Percentiles rank a stretch among this genome's conserved stretches.
These are phyloP conservation scores for Syzygium aqueum DNA, from an alignment of 345 rosid genomes.

Conservation along the genomic window DNA sequence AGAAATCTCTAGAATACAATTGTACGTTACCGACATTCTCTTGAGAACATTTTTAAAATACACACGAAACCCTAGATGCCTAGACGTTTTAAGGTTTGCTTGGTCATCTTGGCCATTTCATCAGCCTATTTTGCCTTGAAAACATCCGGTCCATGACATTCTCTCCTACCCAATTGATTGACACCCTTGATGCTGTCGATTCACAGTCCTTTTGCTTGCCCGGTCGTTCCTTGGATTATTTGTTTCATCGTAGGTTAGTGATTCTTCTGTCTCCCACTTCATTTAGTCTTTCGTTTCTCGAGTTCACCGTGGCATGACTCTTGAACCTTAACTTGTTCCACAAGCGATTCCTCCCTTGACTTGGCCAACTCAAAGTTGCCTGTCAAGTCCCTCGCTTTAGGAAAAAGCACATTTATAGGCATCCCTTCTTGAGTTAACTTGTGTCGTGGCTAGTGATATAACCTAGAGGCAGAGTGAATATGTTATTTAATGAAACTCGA, in stretches of 20 bases:
- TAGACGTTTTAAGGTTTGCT: not conserved
- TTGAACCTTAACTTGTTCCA: not conserved
- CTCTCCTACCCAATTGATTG: not conserved
- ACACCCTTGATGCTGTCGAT: not conserved
- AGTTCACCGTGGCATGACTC: not conserved
- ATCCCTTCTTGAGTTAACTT: not conserved
- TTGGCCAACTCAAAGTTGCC: not conserved
- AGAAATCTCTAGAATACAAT: not conserved
- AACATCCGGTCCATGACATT: not conserved
- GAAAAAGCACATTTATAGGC: not conserved
- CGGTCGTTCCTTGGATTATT: not conserved
- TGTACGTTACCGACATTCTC: not conserved
- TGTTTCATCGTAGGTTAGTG: not conserved
- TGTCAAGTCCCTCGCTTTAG: not conserved
- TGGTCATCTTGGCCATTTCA: not conserved
- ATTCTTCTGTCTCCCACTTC: not conserved
- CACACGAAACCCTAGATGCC: not conserved
- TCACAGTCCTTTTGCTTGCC: not conserved
- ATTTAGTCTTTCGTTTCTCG: not conserved
- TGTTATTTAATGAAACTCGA: too few species aligned
- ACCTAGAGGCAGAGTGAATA: too few species aligned
- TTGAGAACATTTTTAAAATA: not conserved
- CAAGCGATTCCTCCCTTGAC: too few species aligned
- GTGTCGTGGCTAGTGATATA: too few species aligned
- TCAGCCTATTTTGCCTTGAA: not conserved